These are phyloP conservation scores for Pisolithus tinctorius DNA, from an alignment of 768 basidiomycete species.

Conservation along the genomic window DNA sequence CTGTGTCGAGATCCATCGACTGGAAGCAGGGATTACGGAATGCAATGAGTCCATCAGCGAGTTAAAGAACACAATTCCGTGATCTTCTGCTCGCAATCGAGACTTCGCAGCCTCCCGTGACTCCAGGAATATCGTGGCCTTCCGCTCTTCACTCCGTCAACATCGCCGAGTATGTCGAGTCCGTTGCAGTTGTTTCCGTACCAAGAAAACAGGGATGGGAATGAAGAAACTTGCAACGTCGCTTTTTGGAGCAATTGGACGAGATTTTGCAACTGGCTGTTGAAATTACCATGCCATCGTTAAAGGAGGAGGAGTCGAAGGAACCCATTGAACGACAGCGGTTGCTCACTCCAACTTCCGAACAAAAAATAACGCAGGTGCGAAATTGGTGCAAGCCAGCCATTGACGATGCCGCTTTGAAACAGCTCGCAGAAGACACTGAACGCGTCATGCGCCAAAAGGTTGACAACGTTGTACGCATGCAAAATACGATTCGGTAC, in stretches of 20 bases:
- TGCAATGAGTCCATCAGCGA: conserved; percentile 92
- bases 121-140: conserved; percentile 85
- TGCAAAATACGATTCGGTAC: conserved; percentile 96
- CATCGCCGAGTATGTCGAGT: conserved; percentile 64
- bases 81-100: conserved; percentile 72
- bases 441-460: conserved; percentile 90
- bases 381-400: conserved; percentile 82
- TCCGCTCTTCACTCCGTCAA: conserved; percentile 71
- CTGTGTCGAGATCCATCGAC: conserved; percentile 89
- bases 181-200: conserved; percentile 76
- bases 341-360: conserved; percentile 82
- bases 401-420: conserved; percentile 79
- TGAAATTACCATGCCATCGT: conserved; percentile 79
- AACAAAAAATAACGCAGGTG: conserved; percentile 77
- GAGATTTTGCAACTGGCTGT: conserved; percentile 75
- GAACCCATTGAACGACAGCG: conserved; percentile 91
- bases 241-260: conserved; percentile 78
- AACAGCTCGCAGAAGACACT: conserved; percentile 78
- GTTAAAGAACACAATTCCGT: conserved; percentile 77
- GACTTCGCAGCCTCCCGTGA: conserved; percentile 55
- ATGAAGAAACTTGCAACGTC: conserved; percentile 78
- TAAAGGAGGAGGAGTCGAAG: conserved; percentile 87
- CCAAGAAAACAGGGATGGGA: conserved; percentile 72
- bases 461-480: conserved; percentile 87
- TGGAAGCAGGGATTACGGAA: conserved; percentile 91